These are phyloP conservation scores for Ophiostoma montium DNA, from an alignment of 2,329 filamentous ascomycete species.

Conservation along the genomic window DNA sequence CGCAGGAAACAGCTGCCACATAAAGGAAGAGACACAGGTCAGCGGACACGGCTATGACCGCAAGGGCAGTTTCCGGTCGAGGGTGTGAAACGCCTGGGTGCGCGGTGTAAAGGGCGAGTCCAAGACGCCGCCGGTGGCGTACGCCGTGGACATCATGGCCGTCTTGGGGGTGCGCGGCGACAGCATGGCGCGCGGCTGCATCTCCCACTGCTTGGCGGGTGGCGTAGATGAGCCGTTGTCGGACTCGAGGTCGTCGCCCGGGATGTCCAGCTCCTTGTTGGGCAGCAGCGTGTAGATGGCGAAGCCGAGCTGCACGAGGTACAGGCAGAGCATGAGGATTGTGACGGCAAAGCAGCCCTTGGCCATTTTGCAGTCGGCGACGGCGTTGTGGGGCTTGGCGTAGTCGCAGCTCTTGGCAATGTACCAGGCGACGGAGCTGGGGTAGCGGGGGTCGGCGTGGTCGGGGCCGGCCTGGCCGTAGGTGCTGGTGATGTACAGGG, in stretches of 20 bases:
- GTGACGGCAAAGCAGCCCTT: slow-evolving; percentile 53
- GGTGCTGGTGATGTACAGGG: slow-evolving; percentile 50
- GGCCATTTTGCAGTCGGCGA: slow-evolving; percentile 51
- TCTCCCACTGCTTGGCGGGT: slow-evolving; percentile 37
- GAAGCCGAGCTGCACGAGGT: slow-evolving; percentile 39
- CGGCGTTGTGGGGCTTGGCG: slow-evolving; percentile 37
- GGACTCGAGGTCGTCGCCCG: slow-evolving; percentile 26
- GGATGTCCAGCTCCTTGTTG: slow-evolving; percentile 37
- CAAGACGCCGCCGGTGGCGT: background rate
- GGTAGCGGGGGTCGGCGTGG: slow-evolving; percentile 48
- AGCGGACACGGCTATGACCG: slow-evolving; percentile 21
- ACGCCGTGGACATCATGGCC: background rate
- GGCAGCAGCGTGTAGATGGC: slow-evolving; percentile 44
- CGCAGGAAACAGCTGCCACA: too few relatives aligned
- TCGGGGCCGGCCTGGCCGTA: slow-evolving; percentile 63
- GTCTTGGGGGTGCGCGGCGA: slow-evolving; percentile 5
- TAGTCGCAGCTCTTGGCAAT: slow-evolving; percentile 54
- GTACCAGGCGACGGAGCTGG: slow-evolving; percentile 58
- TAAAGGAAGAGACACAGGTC: too few relatives aligned
- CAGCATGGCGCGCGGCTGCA: slow-evolving; percentile 8
- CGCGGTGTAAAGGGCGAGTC: slow-evolving; percentile 11
- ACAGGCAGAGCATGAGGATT: slow-evolving; percentile 52
- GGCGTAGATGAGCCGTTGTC: slow-evolving; percentile 18
- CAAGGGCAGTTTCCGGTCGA: slow-evolving; percentile 43
- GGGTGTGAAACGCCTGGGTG: slow-evolving; percentile 41